Conservation (phyloP, 805 yeast genomes). For the Cyberlindnera suaveolens region DNA sequence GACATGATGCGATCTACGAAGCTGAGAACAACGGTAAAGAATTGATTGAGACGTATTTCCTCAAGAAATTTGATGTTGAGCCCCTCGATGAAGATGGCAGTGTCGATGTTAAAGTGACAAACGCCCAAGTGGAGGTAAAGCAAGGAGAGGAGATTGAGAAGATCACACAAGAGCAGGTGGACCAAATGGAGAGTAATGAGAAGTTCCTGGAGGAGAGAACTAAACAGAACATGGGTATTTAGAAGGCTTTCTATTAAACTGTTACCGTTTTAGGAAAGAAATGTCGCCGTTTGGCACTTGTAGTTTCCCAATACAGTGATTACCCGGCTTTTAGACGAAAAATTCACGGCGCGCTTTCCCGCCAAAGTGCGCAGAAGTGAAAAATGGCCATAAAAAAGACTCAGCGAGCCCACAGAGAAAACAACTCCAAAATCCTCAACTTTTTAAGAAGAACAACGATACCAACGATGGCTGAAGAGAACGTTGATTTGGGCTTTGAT, state of each 20-base stretch:
- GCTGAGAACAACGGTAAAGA: constrained; percentile 77
- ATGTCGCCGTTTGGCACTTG: not conserved
- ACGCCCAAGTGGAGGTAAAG: constrained; percentile 32
- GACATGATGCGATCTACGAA: constrained; percentile 82
- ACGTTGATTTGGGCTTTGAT: constrained; percentile 50
- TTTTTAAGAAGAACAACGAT: no score
- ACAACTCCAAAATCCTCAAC: not conserved
- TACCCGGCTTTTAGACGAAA: not conserved
- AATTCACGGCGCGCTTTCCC: not conserved
- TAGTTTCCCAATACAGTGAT: not conserved
- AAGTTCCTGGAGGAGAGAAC: constrained; percentile 26
- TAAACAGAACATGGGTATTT: constrained; percentile 15
- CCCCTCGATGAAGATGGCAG: constrained; percentile 48
- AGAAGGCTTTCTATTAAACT: not conserved
- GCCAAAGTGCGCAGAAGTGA: not conserved
- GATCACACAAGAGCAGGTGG: constrained; percentile 39
- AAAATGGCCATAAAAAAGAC: not conserved
- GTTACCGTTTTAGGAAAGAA: not conserved
- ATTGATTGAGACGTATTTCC: constrained; percentile 71
- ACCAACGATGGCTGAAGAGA: constrained; percentile 9
- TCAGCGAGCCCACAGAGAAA: not conserved
- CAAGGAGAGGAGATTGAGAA: constrained; percentile 48
- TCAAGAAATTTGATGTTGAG: constrained; percentile 65
- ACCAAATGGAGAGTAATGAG: constrained; percentile 33
- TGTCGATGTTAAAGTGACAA: constrained; percentile 20